Percentiles rank a stretch among this genome's conserved stretches.
Evolutionary conservation across 176 grass and related monocot species (phyloP).

Genomic region (Areca catechu): DNA sequence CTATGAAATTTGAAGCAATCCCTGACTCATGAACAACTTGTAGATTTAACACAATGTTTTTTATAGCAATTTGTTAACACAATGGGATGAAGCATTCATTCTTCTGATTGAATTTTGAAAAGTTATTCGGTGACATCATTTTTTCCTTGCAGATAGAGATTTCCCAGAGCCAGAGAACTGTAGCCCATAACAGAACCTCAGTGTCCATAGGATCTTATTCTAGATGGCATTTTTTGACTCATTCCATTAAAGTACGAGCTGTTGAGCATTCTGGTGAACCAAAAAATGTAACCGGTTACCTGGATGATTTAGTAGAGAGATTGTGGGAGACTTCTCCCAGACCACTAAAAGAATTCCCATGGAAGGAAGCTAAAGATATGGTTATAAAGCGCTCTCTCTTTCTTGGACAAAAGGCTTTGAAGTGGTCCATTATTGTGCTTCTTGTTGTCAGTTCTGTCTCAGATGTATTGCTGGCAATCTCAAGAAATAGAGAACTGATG

Average conservation of each 20-base stretch:
- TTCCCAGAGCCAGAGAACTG: slow-evolving; percentile 2
- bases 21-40: no score
- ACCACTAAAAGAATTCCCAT: slow-evolving; percentile 17
- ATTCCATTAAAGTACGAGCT: slow-evolving; percentile 9
- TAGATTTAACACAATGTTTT: no score
- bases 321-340: slow-evolving; percentile 3
- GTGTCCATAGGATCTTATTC: neutral
- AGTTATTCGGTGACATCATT: neutral
- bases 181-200: neutral
- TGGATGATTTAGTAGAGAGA: slow-evolving; percentile 1
- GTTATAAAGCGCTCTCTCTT: neutral
- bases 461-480: slow-evolving; percentile 15
- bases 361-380: slow-evolving; percentile 19
- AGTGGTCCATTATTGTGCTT: slow-evolving; percentile 17
- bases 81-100: no score
- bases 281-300: neutral
- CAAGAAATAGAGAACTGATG: slow-evolving; percentile 12
- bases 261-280: slow-evolving; percentile 2
- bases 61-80: no score
- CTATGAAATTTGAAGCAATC: no score
- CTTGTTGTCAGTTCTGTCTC: neutral
- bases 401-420: slow-evolving; percentile 3
- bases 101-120: no score
- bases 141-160: neutral
- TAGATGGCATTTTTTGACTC: neutral